Base-by-base conservation (phyloP, 208 protist species). In the Sergeia podlipaevii region DNA sequence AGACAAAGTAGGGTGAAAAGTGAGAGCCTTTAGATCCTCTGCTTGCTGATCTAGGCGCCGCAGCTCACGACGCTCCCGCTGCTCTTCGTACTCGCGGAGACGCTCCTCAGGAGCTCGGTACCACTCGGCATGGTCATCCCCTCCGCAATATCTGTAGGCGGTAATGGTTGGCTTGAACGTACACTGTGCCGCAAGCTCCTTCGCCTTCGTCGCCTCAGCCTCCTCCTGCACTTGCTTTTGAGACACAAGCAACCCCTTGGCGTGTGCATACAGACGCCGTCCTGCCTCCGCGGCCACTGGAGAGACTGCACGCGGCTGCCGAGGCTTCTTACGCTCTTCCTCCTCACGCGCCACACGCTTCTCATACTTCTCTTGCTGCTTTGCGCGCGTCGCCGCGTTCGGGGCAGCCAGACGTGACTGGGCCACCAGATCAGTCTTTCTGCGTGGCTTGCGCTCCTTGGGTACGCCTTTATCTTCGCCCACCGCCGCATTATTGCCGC, bases 161-260 rank as follows among this genome's bases (percentile, higher is more conserved):
- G 85, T 84, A 34, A 93, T 78, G 47, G 63, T 60, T 8, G 85
- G 85, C 41, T 64, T 54, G 53, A 93, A 93, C 29, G 73, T 80
- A 46, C 63, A 76, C 52, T 54, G 61, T 51, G 74, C 58, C 17
- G 65, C 66, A 33, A 65, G 45, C 51, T 70, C 53, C 23, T 46
- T 54, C 37, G 17, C 45, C 29, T 24, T 11, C 21, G 30, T 23
- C 51, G 67, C 38, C 26, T n/a, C 46, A 23, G 55, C 44, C 50
- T 76, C 52, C 17, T 55, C 50, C 45, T 55, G 64, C 51, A 63
- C 18, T 33, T 37, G 18, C 49, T 58, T 60, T n/a, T n/a, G n/a
- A n/a, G n/a, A n/a, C n/a, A n/a, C n/a, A n/a, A n/a, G 30, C 36
- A 56, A 24, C 23, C 54, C 58, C 44, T 65, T 17, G 4, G 62